A percentile compares a stretch with the other conserved stretches of the same genome.
These are phyloP conservation scores for Cordyceps farinosa DNA, from an alignment of 2,329 filamentous ascomycete species.

Conservation along the genomic window DNA sequence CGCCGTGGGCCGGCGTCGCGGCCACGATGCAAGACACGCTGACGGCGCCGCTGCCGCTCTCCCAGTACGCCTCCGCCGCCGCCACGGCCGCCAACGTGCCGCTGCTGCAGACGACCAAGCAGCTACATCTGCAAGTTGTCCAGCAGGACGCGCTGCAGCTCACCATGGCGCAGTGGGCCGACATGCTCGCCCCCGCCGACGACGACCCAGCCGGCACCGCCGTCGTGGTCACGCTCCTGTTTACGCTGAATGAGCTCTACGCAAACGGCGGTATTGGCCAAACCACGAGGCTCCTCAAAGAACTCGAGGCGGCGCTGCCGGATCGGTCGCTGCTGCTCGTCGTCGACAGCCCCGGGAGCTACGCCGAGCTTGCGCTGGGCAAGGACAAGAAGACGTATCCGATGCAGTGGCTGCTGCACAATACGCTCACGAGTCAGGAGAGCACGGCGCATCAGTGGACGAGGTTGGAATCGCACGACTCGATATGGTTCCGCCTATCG, in stretches of 20 bases:
- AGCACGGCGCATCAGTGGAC: conserved; percentile 58
- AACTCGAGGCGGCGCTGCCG: conserved; percentile 56
- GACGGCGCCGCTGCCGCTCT: conserved; percentile 47
- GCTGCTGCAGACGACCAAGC: conserved; percentile 36
- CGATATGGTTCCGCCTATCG: conserved; percentile 77
- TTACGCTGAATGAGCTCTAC: conserved; percentile 95
- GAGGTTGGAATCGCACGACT: conserved; percentile 71
- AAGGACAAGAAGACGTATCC: conserved; percentile 67
- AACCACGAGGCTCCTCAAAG: conserved; percentile 73
- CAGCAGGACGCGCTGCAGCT: conserved; percentile 50
- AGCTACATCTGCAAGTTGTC: conserved; percentile 41
- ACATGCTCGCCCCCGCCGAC: conserved; percentile 17
- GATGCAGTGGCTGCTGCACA: conserved; percentile 89
- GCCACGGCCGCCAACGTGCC: conserved; percentile 43
- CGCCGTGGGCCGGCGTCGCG: conserved; percentile 68
- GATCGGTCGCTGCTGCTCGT: conserved; percentile 70
- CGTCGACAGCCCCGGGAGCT: conserved; percentile 89
- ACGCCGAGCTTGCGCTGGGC: conserved; percentile 75
- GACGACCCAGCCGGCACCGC: conserved; percentile 30
- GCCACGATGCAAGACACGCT: conserved; percentile 55
- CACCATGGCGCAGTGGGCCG: conserved; percentile 30
- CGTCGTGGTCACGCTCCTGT: conserved; percentile 75
- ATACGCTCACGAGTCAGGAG: conserved; percentile 59
- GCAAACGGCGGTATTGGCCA: conserved; percentile 66
- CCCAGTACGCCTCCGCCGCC: conserved; percentile 50